A percentile compares a stretch with the other conserved stretches of the same genome.
phyloP scores from a whole-genome alignment of 108 stramenopile species.

The Fistulifera solaris region DNA sequence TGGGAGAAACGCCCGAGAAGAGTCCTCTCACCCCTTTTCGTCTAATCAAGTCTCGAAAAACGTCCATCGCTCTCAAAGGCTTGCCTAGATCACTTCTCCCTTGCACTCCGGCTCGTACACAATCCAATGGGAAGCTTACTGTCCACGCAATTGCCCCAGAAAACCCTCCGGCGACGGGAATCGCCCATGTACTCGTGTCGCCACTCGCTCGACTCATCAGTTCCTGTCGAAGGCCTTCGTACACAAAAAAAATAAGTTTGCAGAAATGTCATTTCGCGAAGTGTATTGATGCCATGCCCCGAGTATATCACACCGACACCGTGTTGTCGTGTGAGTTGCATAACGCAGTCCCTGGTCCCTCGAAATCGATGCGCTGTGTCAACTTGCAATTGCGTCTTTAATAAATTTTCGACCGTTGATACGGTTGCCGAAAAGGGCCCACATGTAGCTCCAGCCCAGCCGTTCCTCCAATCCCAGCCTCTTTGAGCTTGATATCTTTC shows the following conservation, averaged over 20 bases:
- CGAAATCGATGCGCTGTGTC: slow-evolving; percentile 37
- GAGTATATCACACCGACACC: slow-evolving; percentile 63
- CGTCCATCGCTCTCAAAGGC: slow-evolving; percentile 32
- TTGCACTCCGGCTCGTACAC: slow-evolving; percentile 80
- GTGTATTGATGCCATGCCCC: slow-evolving; percentile 77
- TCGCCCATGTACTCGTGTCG: slow-evolving; percentile 20
- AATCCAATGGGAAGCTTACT: slow-evolving; percentile 84
- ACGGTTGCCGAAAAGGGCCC: slow-evolving; percentile 66
- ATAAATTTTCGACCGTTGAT: slow-evolving; percentile 79
- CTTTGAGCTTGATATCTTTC: slow-evolving; percentile 39
- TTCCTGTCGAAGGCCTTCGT: slow-evolving; percentile 67
- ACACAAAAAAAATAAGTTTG: slow-evolving; percentile 81
- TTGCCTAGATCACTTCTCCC: slow-evolving; percentile 37
- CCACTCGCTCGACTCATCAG: slow-evolving; percentile 5
- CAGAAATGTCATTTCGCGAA: slow-evolving; percentile 74
- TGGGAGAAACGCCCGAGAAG: slow-evolving; percentile 77
- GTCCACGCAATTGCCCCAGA: slow-evolving; percentile 82
- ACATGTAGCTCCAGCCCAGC: slow-evolving; percentile 59
- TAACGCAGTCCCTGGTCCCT: slow-evolving; percentile 56
- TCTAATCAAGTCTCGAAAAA: slow-evolving; percentile 32
- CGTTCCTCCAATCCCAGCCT: slow-evolving; percentile 73
- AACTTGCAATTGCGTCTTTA: slow-evolving; percentile 67
- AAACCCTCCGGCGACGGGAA: slow-evolving; percentile 80
- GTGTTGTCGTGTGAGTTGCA: slow-evolving; percentile 39
- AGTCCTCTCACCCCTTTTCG: slow-evolving; percentile 69